These are phyloP conservation scores for Thalia dealbata DNA, from an alignment of 176 grass and related monocot genomes.

Conservation along the genomic window DNA sequence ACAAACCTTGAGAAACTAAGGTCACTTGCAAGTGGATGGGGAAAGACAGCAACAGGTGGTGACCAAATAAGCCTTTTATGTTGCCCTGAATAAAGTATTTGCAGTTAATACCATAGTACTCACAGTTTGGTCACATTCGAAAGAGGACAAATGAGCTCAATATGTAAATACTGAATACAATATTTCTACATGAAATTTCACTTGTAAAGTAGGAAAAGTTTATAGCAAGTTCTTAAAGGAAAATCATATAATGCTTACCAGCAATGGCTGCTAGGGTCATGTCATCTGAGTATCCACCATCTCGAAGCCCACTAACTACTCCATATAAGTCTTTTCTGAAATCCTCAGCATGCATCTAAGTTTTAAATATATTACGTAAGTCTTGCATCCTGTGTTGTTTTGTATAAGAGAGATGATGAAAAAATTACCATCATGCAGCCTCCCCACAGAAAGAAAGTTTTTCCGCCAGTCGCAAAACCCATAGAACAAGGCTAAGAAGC, in stretches of 20 bases:
- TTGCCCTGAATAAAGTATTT: slow-evolving; percentile 48
- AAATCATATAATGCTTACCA: slow-evolving; percentile 32
- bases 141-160: not conserved
- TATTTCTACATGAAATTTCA: not conserved
- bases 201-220: slow-evolving; percentile 4
- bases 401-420: not conserved
- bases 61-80: slow-evolving; percentile 95
- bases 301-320: slow-evolving; percentile 64
- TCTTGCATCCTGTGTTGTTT: not conserved
- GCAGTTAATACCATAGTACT: not conserved
- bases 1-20: slow-evolving; percentile 85
- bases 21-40: slow-evolving; percentile 92
- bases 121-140: not conserved
- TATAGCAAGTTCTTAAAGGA: not conserved
- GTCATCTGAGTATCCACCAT: slow-evolving; percentile 99
- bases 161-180: not conserved
- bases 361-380: not conserved
- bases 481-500: slow-evolving; percentile 89
- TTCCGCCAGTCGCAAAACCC: slow-evolving; percentile 99
- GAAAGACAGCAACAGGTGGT: slow-evolving; percentile 96
- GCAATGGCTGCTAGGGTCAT: slow-evolving; percentile 98
- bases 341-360: slow-evolving; percentile 99
- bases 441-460: slow-evolving; percentile 99
- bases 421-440: slow-evolving; percentile 96
- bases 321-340: slow-evolving; percentile 89